These are phyloP conservation scores for Hymenoscyphus albidus DNA, from an alignment of 2,329 filamentous ascomycete species.

Conservation along the genomic window DNA sequence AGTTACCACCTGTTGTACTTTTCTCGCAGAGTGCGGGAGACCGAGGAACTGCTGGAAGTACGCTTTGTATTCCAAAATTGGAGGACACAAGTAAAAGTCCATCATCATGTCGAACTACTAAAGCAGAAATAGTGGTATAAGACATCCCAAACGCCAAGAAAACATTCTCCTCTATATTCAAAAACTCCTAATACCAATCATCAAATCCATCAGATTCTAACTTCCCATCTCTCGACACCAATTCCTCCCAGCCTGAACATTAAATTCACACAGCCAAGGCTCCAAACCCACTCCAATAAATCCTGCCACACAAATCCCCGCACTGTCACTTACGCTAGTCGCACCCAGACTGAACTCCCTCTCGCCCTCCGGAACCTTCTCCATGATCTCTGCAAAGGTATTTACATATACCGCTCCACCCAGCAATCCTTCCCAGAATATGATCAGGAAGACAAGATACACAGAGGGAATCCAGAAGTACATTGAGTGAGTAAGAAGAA, in stretches of 20 bases:
- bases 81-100: too few relatives aligned
- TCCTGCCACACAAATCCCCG: slow-evolving; percentile 82
- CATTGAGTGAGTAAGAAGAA: slow-evolving; percentile 74
- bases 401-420: slow-evolving; percentile 94
- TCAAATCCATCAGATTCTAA: not conserved
- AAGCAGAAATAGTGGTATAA: too few relatives aligned
- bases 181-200: not conserved
- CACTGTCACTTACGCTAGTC: slow-evolving; percentile 88
- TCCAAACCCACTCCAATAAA: slow-evolving; percentile 82
- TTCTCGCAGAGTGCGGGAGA: too few relatives aligned
- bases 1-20: too few relatives aligned
- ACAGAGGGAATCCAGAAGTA: slow-evolving; percentile 79
- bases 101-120: too few relatives aligned
- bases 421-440: slow-evolving; percentile 92
- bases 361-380: slow-evolving; percentile 70
- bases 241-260: slow-evolving; percentile 74
- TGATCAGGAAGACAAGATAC: slow-evolving; percentile 76
- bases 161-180: not conserved
- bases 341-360: slow-evolving; percentile 89
- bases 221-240: slow-evolving; percentile 51
- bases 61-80: too few relatives aligned
- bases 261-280: slow-evolving; percentile 75
- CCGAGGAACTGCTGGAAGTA: too few relatives aligned
- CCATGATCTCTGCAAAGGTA: slow-evolving; percentile 91
- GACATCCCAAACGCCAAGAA: too few relatives aligned